phyloP scores from a whole-genome alignment of 257 asterid genomes.

The Scutellaria galericulata region DNA sequence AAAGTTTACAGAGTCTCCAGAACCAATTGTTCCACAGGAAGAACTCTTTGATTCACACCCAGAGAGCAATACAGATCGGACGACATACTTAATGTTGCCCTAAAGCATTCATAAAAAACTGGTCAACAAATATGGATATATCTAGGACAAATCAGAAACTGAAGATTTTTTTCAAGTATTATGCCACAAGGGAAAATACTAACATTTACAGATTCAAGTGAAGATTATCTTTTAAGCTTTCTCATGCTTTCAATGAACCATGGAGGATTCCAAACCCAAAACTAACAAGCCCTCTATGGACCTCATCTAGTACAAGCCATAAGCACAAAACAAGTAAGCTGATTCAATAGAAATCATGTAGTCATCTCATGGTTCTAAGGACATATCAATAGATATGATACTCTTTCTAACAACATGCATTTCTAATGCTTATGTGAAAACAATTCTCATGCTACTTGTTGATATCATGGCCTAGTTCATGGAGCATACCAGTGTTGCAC shows the following conservation, averaged over 20 bases:
- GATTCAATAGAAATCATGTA: conserved; percentile 22
- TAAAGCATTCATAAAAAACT: conserved; percentile 35
- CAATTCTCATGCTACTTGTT: neutral
- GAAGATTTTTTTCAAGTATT: conserved; percentile 21
- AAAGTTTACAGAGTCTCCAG: conserved; percentile 78
- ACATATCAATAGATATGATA: conserved; percentile 20
- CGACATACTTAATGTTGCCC: conserved; percentile 84
- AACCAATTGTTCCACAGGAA: conserved; percentile 82
- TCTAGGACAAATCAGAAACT: conserved; percentile 11
- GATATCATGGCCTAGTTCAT: conserved; percentile 12
- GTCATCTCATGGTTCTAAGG: conserved; percentile 27
- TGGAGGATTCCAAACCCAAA: conserved; percentile 19
- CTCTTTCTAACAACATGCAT: conserved; percentile 1
- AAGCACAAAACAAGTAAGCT: conserved; percentile 16
- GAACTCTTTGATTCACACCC: conserved; percentile 82
- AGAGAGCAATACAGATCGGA: conserved; percentile 87
- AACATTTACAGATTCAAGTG: neutral
- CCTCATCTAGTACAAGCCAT: conserved; percentile 29
- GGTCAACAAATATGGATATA: conserved; percentile 20
- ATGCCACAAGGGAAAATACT: conserved; percentile 13
- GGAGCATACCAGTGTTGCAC: neutral
- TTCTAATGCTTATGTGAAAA: conserved; percentile 9
- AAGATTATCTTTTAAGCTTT: conserved; percentile 22
- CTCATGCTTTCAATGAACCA: neutral
- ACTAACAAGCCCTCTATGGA: neutral